Conservation (phyloP, 2,329 filamentous ascomycete species). For the Colletotrichum tropicicola region DNA sequence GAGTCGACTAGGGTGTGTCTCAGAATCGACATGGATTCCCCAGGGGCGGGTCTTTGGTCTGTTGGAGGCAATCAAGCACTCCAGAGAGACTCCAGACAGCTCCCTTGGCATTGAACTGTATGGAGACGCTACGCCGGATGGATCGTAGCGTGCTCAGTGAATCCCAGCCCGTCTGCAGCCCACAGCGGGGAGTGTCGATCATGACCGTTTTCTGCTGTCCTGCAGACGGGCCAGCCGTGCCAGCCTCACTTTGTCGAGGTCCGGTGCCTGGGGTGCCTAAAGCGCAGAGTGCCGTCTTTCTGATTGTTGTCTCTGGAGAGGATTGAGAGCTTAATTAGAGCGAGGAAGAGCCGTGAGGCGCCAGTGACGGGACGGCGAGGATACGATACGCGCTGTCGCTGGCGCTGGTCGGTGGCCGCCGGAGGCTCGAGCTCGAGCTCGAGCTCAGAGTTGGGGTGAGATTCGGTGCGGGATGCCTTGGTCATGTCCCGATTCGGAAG, state of each 20-base stretch:
- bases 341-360: constrained; percentile 43
- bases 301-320: constrained; percentile 13
- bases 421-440: too few species aligned
- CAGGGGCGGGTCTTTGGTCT: constrained; percentile 33
- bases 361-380: neutral
- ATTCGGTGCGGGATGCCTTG: too few species aligned
- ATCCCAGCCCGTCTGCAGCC: constrained; percentile 33
- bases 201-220: constrained; percentile 35
- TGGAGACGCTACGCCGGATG: constrained; percentile 23
- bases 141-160: neutral
- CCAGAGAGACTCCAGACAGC: constrained; percentile 19
- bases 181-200: constrained; percentile 39
- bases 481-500: neutral
- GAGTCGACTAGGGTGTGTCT: constrained; percentile 41
- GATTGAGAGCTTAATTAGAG: constrained; percentile 36
- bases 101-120: constrained; percentile 24
- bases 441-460: too few species aligned
- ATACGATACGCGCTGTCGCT: neutral
- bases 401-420: constrained; percentile 9
- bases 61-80: constrained; percentile 22
- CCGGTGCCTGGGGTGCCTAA: constrained; percentile 20
- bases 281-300: constrained; percentile 15
- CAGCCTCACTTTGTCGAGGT: constrained; percentile 29
- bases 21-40: constrained; percentile 44
- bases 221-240: constrained; percentile 30